Evolutionary conservation across 2,329 filamentous ascomycete genomes (phyloP).

Genomic region (Emericellopsis cladophorae): DNA sequence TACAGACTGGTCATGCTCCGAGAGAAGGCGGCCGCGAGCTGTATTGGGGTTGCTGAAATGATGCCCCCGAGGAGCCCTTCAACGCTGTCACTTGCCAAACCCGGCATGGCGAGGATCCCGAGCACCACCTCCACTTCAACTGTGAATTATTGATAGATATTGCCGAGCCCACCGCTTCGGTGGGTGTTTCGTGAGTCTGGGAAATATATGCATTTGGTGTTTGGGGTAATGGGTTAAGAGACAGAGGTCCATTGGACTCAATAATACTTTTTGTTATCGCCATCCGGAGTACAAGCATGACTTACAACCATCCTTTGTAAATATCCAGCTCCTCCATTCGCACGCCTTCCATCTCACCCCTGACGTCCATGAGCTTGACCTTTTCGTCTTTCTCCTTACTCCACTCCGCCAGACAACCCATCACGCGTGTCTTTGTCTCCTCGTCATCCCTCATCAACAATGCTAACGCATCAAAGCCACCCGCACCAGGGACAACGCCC

Average conservation of each 20-base stretch:
- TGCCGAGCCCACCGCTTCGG: too few relatives aligned
- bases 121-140: background rate
- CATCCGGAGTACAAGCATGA: background rate
- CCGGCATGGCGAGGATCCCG: too few relatives aligned
- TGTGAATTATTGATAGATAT: too few relatives aligned
- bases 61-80: slow-evolving; percentile 9
- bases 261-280: too few relatives aligned
- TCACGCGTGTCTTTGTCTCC: slow-evolving; percentile 47
- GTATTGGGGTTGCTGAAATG: slow-evolving; percentile 29
- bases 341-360: slow-evolving; percentile 60
- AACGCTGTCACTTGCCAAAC: too few relatives aligned
- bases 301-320: slow-evolving; percentile 31
- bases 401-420: slow-evolving; percentile 54
- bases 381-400: slow-evolving; percentile 42
- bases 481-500: slow-evolving; percentile 86
- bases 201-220: too few relatives aligned
- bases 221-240: too few relatives aligned
- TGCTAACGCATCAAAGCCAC: slow-evolving; percentile 82
- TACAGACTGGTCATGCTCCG: slow-evolving; percentile 33
- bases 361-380: slow-evolving; percentile 57
- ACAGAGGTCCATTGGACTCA: too few relatives aligned
- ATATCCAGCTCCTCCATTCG: slow-evolving; percentile 29
- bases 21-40: slow-evolving; percentile 37
- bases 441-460: slow-evolving; percentile 65
- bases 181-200: too few relatives aligned